These are phyloP conservation scores for Physocladia obscura DNA, from an alignment of 192 early-diverging fungal genomes.

Conservation along the genomic window DNA sequence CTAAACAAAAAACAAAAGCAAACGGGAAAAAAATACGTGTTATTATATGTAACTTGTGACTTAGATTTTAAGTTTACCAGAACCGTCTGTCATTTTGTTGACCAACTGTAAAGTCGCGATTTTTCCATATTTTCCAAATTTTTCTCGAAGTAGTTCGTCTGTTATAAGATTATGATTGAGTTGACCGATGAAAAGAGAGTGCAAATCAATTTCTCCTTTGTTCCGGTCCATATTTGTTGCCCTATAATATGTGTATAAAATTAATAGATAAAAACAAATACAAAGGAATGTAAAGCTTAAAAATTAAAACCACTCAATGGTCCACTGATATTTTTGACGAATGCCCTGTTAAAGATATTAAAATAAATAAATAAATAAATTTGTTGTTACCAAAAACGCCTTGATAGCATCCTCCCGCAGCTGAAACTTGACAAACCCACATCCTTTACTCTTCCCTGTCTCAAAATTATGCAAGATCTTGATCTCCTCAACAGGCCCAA, in stretches of 20 bases:
- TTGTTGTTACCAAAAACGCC: constrained; percentile 51
- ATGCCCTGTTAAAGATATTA: constrained; percentile 33
- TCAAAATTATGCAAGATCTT: constrained; percentile 49
- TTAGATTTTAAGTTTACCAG: not conserved
- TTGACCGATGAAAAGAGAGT: constrained; percentile 66
- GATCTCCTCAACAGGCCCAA: constrained; percentile 67
- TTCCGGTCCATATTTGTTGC: constrained; percentile 45
- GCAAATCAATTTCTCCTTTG: constrained; percentile 51
- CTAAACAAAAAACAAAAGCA: constrained; percentile 3
- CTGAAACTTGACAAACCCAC: constrained; percentile 70
- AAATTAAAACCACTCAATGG: constrained; percentile 60
- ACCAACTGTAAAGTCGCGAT: constrained; percentile 53
- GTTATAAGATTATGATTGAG: constrained; percentile 52
- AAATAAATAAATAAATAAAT: not conserved
- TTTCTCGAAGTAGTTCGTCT: constrained; percentile 43
- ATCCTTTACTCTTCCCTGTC: constrained; percentile 45
- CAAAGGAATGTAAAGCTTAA: not conserved
- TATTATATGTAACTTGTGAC: not conserved
- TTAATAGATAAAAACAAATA: not conserved
- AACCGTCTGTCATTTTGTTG: constrained; percentile 35
- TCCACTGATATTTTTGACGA: constrained; percentile 45
- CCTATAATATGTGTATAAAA: constrained; percentile 17
- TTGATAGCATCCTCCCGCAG: constrained; percentile 73
- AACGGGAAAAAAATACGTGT: not conserved
- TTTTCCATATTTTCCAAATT: constrained; percentile 57